Conservation (phyloP, 345 rosid genomes). For the Lagerstroemia speciosa region DNA sequence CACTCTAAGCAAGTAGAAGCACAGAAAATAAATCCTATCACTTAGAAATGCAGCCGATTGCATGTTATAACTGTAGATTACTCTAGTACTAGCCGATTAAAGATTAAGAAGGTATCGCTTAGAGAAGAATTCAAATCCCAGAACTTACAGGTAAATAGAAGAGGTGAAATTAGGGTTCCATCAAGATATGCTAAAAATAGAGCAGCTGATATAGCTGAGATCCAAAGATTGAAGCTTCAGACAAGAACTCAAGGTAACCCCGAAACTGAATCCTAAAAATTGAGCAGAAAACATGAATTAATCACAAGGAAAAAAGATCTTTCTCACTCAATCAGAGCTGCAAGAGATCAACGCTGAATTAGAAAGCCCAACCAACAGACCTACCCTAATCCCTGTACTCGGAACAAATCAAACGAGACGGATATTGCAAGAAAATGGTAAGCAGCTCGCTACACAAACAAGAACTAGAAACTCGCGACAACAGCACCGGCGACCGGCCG, state of each 20-base stretch:
- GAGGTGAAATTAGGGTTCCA: not conserved
- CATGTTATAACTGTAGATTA: not conserved
- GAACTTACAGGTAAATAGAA: not conserved
- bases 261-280: not conserved
- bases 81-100: not conserved
- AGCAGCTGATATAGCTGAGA: not conserved
- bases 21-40: not conserved
- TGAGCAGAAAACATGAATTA: slow-evolving; percentile 3
- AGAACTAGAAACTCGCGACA: not conserved
- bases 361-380: not conserved
- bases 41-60: not conserved
- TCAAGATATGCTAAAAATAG: not conserved
- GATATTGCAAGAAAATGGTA: not conserved
- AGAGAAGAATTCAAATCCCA: not conserved
- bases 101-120: no score
- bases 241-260: not conserved
- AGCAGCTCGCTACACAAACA: not conserved
- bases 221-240: not conserved
- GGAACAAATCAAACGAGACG: not conserved
- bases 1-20: not conserved
- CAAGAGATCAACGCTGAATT: not conserved
- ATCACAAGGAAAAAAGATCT: not conserved
- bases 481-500: not conserved
- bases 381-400: not conserved
- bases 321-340: not conserved